Base-by-base conservation (phyloP, 345 rosid genomes). In the Firmiana major region DNA sequence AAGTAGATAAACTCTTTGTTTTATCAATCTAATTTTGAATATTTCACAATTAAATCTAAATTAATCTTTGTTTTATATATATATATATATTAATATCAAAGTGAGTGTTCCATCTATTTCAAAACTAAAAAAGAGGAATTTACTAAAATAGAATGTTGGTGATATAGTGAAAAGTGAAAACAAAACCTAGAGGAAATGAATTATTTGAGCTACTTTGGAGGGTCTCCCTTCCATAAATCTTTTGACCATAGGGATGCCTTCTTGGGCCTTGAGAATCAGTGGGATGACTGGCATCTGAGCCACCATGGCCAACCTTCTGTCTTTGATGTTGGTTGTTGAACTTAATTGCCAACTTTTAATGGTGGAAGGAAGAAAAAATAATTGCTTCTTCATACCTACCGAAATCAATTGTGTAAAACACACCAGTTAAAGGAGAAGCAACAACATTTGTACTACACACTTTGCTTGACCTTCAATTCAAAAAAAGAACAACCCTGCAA, bases 321-420 rank as follows among this genome's bases (percentile, higher is more conserved):
- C 70, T 40, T 65, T 65, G 69, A 64, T 36, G 48, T 65, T 65
- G 49, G 70, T 65, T 65, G 70, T 65, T 65, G 70, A 65, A 65
- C 48, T 38, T 38, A 4, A 38, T 19, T 36, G 7, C 42, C 45
- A 36, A 34, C 22, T 63, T 63, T 63, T 17, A 64, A 64, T 64
- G 69, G 46, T 9, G 13, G 69, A 34, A 16, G 7, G 3, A 60
- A 60, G 0, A 7, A 34, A 1, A 31, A 6, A 45, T 22, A 12
- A 67, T 21, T 67, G 54, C 55, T 45, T 45, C 73, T 11, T 45
- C 54, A 38, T 13, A 68, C 73, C 55, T 45, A 68, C 22, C 73
- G 13, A 5, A 16, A 16, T 6, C 71, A 66, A 66, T 46, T 11
- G 53, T n/a, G 6, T 13, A 45, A 6, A 31, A 16, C 34, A 10